Evolutionary conservation across 768 basidiomycete genomes (phyloP), one percentile per base, ranked within the genome.

Genomic region (Rhizopogon vulgaris): DNA sequence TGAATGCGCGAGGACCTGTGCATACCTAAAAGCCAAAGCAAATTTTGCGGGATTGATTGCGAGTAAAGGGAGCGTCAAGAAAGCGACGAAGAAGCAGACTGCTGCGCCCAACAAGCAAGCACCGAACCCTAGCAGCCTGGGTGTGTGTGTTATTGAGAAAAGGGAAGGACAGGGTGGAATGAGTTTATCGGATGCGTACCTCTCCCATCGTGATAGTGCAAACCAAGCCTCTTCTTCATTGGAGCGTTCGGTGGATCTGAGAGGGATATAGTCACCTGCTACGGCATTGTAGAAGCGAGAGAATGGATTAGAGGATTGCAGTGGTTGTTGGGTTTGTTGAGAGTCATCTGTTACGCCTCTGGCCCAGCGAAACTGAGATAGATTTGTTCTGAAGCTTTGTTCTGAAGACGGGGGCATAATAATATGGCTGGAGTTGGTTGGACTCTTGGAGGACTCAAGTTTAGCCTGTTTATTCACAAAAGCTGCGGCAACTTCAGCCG

Each of bases 161-260:
- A 11, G 15, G 32, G 18, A 48, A 6, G 22, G 22, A 22, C 3
- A 27, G 49, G 14, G n/a, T 18, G 0, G 15, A 18, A 22, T 38
- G 41, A 9, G 18, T 0, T 10, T 52, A 25, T 28, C 15, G 22
- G 32, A 46, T 17, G 61, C 72, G 57, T 63, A 87, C 87, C 94
- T 78, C 66, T 97, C 95, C 95, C 95, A 97, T 69, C 94, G 78
- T 49, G 87, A 87, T 37, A 94, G 71, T 39, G 89, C 87, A 69
- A 96, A 91, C 78, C 87, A 95, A 2, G 95, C 94, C 63, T 97
- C 93, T 60, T 98, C 95, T 66, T 99, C 94, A 67, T 92, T 93
- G 28, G 87, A 86, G 40, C 82, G 78, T 58, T 92, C 91, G 55
- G 64, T 80, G 3, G 87, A 88, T 38, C 91, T 78, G 54, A 97